These are phyloP conservation scores for Pichia paraexigua DNA, from an alignment of 805 yeast genomes.

Conservation along the genomic window DNA sequence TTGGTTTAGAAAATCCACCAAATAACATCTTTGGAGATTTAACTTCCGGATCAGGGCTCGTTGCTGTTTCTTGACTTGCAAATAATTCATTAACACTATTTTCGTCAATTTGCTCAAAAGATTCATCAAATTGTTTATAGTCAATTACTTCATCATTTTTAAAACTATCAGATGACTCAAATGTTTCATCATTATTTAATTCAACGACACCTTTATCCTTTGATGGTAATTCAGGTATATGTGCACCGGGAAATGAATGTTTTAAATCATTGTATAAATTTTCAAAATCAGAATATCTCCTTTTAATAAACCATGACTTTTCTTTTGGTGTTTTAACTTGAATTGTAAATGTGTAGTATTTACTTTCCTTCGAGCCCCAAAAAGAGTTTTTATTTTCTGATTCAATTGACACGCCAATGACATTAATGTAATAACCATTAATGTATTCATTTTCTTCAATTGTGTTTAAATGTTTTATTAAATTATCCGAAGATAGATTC, in stretches of 20 bases:
- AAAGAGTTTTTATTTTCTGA: constrained; percentile 20
- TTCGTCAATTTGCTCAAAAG: constrained; percentile 5
- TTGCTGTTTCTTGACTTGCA: neutral
- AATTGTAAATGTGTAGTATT: constrained; percentile 40
- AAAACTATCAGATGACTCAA: neutral
- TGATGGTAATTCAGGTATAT: constrained; percentile 32
- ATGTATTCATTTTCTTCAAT: constrained; percentile 30
- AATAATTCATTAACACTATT: constrained; percentile 4
- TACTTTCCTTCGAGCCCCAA: constrained; percentile 19
- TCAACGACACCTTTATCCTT: constrained; percentile 22
- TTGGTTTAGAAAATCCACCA: neutral
- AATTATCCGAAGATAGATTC: constrained; percentile 11
- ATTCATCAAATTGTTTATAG: neutral
- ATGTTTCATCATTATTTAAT: constrained; percentile 11
- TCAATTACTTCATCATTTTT: neutral
- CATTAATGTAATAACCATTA: constrained; percentile 57
- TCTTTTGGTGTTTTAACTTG: constrained; percentile 32
- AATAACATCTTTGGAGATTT: neutral
- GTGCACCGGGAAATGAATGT: constrained; percentile 60
- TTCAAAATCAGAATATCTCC: constrained; percentile 64
- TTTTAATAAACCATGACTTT: constrained; percentile 40
- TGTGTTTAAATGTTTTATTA: constrained; percentile 29
- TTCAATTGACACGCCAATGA: constrained; percentile 52
- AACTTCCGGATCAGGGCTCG: neutral
- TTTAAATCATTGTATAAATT: constrained; percentile 45